Evolutionary conservation across 192 early-diverging fungal genomes (phyloP).

Genomic region (Chytriomyces confervae): DNA sequence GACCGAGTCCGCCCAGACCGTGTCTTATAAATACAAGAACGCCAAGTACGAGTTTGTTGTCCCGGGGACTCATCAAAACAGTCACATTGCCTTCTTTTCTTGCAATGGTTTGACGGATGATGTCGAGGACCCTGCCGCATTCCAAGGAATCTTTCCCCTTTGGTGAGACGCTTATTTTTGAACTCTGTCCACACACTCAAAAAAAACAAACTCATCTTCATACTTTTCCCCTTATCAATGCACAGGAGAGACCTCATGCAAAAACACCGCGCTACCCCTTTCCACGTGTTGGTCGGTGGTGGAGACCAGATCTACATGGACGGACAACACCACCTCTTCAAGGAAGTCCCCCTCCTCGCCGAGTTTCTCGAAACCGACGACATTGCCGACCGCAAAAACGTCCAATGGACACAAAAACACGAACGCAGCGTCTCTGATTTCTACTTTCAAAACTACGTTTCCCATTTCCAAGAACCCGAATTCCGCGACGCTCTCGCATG

Average conservation of each 20-base stretch:
- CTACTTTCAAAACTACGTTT: conserved; percentile 72
- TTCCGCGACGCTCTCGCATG: conserved; percentile 69
- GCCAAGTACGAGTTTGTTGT: background rate
- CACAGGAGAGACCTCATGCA: conserved; percentile 13
- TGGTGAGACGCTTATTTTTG: background rate
- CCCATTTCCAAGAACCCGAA: conserved; percentile 61
- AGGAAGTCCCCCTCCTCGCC: conserved; percentile 33
- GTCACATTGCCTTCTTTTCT: conserved; percentile 15
- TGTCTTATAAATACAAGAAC: background rate
- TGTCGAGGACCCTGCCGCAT: background rate
- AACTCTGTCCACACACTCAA: background rate
- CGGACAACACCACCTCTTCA: conserved; percentile 13
- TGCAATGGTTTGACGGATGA: conserved; percentile 18
- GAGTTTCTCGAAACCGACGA: conserved; percentile 43
- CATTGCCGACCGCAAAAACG: conserved; percentile 53
- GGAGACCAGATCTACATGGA: conserved; percentile 55
- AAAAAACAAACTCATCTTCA: background rate
- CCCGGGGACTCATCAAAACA: background rate
- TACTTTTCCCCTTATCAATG: background rate
- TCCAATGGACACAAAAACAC: conserved; percentile 66
- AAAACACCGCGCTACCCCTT: background rate
- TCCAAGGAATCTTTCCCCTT: background rate
- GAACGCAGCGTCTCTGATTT: conserved; percentile 60
- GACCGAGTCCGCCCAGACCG: background rate
- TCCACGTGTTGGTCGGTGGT: conserved; percentile 39